Percentiles rank a stretch among this genome's conserved stretches.
Conservation (phyloP, 1,284 basidiomycete species). For the Cystobasidium sp. region DNA sequence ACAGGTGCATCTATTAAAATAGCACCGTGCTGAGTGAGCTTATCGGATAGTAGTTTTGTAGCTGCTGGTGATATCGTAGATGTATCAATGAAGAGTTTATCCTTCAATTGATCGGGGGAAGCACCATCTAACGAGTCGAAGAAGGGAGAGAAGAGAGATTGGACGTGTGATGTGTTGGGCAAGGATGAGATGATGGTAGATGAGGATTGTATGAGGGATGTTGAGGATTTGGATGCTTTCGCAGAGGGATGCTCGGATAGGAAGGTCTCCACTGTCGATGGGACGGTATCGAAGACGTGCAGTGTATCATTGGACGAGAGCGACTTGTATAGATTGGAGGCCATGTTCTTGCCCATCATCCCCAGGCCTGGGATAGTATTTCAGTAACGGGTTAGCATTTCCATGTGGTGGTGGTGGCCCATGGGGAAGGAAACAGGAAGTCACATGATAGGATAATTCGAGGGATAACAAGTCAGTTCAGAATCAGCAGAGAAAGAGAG, state of each 20-base stretch:
- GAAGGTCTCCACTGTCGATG: constrained; percentile 67
- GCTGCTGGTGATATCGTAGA: constrained; percentile 57
- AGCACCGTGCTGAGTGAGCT: constrained; percentile 62
- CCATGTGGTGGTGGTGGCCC: background rate
- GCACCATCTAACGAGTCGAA: constrained; percentile 12
- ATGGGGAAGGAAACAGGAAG: background rate
- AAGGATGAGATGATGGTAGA: constrained; percentile 61
- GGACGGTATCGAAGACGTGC: constrained; percentile 74
- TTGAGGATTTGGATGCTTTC: constrained; percentile 48
- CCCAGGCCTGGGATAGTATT: constrained; percentile 24
- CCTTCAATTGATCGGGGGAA: constrained; percentile 33
- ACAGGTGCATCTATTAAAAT: constrained; percentile 88
- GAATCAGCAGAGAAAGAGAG: background rate
- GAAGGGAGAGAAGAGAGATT: constrained; percentile 54
- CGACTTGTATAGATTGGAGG: constrained; percentile 25
- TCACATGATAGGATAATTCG: too few species aligned
- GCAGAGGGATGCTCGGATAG: constrained; percentile 57
- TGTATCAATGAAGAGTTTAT: constrained; percentile 57
- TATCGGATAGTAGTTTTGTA: constrained; percentile 52
- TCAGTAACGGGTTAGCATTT: background rate
- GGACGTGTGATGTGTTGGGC: constrained; percentile 60
- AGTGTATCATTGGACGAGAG: constrained; percentile 54
- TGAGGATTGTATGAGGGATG: constrained; percentile 53
- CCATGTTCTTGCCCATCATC: constrained; percentile 41
- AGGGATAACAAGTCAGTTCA: too few species aligned